Evolutionary conservation across 2,329 filamentous ascomycete genomes (phyloP).

Genomic region (Ophiosphaerella narmari): DNA sequence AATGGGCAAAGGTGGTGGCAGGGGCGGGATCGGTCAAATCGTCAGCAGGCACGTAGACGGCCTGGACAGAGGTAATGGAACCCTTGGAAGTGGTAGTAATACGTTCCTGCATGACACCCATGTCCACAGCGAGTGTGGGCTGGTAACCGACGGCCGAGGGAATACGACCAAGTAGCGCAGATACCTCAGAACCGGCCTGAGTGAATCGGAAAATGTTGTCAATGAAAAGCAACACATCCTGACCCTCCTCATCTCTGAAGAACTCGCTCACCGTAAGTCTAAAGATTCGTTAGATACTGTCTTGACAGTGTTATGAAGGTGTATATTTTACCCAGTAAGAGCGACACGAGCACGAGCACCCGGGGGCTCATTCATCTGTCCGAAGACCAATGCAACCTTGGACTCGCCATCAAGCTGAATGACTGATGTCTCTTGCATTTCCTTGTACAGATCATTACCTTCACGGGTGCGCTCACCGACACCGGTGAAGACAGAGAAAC

Average conservation of each 20-base stretch:
- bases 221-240: conserved; percentile 99
- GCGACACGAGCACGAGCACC: conserved; percentile 99
- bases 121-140: conserved; percentile 42
- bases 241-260: conserved; percentile 79
- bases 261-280: conserved; percentile 65
- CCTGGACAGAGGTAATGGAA: conserved; percentile 99
- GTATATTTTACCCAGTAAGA: conserved; percentile 71
- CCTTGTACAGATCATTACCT: conserved; percentile 99
- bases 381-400: conserved; percentile 99
- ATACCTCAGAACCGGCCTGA: conserved; percentile 99
- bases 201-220: conserved; percentile 99
- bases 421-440: conserved; percentile 99
- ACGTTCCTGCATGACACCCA: conserved; percentile 82
- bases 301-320: not conserved
- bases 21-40: conserved; percentile 99
- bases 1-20: conserved; percentile 98
- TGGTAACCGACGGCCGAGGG: conserved; percentile 99
- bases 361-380: conserved; percentile 99
- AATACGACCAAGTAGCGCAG: conserved; percentile 98
- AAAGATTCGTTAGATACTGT: not conserved
- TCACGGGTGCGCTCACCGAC: conserved; percentile 99
- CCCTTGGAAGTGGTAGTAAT: conserved; percentile 99
- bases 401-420: conserved; percentile 99
- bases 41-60: conserved; percentile 99
- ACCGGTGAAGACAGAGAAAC: conserved; percentile 99